Evolutionary conservation across 2,329 filamentous ascomycete genomes (phyloP).

Genomic region (Cordyceps tenuipes): DNA sequence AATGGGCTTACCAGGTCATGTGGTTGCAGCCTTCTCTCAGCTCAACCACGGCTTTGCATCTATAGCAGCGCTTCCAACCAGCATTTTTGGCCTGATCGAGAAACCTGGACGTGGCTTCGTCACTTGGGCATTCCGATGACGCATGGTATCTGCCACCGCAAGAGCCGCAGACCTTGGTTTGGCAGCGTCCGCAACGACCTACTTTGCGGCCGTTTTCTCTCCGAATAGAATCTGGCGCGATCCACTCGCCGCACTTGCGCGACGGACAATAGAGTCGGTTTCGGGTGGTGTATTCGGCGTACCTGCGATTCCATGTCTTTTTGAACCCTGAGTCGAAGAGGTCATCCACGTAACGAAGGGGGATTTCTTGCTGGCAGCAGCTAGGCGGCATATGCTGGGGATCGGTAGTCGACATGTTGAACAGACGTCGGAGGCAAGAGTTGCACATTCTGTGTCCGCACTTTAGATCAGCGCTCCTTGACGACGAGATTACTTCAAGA

Average conservation of each 20-base stretch:
- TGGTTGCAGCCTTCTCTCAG: conserved; percentile 78
- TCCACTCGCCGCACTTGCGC: conserved; percentile 68
- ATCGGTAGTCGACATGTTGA: conserved; percentile 67
- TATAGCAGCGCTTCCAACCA: conserved; percentile 69
- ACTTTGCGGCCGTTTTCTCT: conserved; percentile 51
- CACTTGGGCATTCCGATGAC: conserved; percentile 59
- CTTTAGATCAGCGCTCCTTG: conserved; percentile 60
- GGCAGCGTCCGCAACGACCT: conserved; percentile 63
- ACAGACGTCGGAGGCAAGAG: conserved; percentile 63
- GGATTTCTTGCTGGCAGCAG: conserved; percentile 70
- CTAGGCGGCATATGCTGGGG: conserved; percentile 75
- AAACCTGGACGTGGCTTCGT: conserved; percentile 57
- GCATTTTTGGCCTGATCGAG: conserved; percentile 56
- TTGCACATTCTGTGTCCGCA: conserved; percentile 80
- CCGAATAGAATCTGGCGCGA: conserved; percentile 62
- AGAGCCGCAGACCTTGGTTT: conserved; percentile 61
- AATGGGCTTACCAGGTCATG: conserved; percentile 66
- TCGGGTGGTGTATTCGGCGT: conserved; percentile 63
- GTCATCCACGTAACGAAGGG: conserved; percentile 65
- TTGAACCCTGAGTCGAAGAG: conserved; percentile 71
- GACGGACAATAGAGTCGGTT: conserved; percentile 73
- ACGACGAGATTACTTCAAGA: conserved; percentile 55
- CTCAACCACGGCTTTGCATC: conserved; percentile 67
- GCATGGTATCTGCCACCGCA: conserved; percentile 72
- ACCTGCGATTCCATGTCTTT: conserved; percentile 71